Conservation (phyloP, 495 filamentous ascomycete genomes). For the Xylaria bambusicola region DNA sequence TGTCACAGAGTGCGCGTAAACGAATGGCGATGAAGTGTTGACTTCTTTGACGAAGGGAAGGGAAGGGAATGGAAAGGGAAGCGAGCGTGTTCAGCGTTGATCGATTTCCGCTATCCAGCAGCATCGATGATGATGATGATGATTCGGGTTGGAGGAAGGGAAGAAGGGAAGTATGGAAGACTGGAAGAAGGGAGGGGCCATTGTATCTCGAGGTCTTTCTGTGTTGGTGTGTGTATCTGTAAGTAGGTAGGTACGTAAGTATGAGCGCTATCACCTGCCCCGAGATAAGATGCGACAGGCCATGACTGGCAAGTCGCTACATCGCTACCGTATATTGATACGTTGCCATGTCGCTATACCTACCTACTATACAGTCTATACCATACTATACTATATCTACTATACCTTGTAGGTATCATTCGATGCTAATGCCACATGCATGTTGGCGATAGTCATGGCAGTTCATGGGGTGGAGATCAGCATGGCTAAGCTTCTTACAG, state of each 20-base stretch:
- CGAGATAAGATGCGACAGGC: too few species aligned
- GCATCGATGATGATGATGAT: background rate
- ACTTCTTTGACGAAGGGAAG: background rate
- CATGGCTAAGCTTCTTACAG: slow-evolving; percentile 11
- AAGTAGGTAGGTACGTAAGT: background rate
- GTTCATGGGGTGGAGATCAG: background rate
- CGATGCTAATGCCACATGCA: too few species aligned
- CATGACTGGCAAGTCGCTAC: too few species aligned
- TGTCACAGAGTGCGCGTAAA: background rate
- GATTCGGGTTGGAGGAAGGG: background rate
- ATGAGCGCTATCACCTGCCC: too few species aligned
- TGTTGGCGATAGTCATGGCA: background rate
- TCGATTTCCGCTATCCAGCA: background rate
- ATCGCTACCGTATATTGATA: too few species aligned
- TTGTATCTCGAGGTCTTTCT: background rate
- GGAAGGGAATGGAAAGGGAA: background rate
- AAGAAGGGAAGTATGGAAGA: background rate
- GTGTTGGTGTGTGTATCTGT: background rate
- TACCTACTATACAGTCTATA: too few species aligned
- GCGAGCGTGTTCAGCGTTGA: background rate
- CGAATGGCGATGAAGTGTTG: background rate
- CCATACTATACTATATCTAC: too few species aligned
- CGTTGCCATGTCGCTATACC: too few species aligned
- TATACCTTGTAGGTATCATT: too few species aligned
- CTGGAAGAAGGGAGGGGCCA: too few species aligned